phyloP scores from a whole-genome alignment of 768 basidiomycete species.

The Mycena latifolia region DNA sequence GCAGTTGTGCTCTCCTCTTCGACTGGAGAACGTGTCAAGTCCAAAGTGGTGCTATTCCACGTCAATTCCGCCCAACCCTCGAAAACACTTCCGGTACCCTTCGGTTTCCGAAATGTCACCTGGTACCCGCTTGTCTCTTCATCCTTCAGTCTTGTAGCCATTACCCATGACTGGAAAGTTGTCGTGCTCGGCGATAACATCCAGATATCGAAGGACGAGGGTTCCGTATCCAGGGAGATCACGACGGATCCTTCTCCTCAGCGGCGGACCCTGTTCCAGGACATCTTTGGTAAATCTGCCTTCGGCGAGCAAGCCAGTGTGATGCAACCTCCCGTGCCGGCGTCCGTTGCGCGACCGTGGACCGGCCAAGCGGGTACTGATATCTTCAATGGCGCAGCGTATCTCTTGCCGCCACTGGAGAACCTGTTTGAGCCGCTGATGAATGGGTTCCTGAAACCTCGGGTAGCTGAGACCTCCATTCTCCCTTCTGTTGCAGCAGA shows the following conservation, averaged over 20 bases:
- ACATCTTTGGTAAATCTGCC: conserved; percentile 89
- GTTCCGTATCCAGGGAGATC: conserved; percentile 54
- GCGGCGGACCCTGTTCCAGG: conserved; percentile 82
- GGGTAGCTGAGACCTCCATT: conserved; percentile 32
- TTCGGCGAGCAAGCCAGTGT: conserved; percentile 54
- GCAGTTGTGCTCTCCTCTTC: conserved; percentile 62
- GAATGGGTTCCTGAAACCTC: conserved; percentile 47
- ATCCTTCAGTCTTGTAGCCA: conserved; percentile 73
- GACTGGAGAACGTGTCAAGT: conserved; percentile 45
- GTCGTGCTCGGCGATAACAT: conserved; percentile 76
- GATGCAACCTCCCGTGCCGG: conserved; percentile 25
- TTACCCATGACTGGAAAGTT: conserved; percentile 75
- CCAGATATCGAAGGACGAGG: conserved; percentile 55
- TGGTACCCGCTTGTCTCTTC: conserved; percentile 49
- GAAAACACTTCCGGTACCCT: conserved; percentile 65
- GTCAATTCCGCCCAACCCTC: conserved; percentile 58
- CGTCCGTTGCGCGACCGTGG: conserved; percentile 30
- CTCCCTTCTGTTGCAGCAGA: conserved; percentile 39
- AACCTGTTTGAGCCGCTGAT: conserved; percentile 74
- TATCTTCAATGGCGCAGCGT: conserved; percentile 77
- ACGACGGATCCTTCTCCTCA: conserved; percentile 41
- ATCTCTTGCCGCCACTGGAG: conserved; percentile 82
- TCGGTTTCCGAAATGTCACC: conserved; percentile 66
- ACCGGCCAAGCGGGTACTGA: conserved; percentile 55
- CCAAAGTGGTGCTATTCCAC: conserved; percentile 63